These are phyloP conservation scores for Akanthomyces lecanii DNA, from an alignment of 2,329 filamentous ascomycete genomes.

Conservation along the genomic window DNA sequence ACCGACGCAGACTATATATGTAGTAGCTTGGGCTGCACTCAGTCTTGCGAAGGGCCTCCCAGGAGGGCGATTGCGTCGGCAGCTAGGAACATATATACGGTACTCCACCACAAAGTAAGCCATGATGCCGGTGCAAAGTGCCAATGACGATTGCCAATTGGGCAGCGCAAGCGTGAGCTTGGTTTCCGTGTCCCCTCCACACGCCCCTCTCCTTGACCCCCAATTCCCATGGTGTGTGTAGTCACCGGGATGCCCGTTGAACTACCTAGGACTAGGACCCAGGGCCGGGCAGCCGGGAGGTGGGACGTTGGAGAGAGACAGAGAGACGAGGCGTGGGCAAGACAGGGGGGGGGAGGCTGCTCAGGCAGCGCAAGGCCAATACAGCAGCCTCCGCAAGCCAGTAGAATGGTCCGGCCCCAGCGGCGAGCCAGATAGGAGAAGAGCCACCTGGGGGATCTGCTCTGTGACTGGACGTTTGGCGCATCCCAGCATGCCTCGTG, in stretches of 20 bases:
- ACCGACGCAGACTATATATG: constrained; percentile 17
- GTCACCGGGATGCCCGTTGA: constrained; percentile 4
- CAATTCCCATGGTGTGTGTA: not conserved
- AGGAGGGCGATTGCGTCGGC: constrained; percentile 6
- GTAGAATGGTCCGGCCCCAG: not conserved
- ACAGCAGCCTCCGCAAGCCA: not conserved
- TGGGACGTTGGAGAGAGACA: not conserved
- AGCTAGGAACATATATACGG: constrained; percentile 9
- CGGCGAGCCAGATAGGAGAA: constrained; percentile 4
- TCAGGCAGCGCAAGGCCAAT: not conserved
- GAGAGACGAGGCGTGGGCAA: not conserved
- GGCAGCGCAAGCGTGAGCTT: constrained; percentile 16
- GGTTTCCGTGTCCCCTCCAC: constrained; percentile 10
- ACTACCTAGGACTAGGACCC: not conserved
- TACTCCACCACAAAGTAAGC: constrained; percentile 16
- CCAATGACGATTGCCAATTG: constrained; percentile 14
- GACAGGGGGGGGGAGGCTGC: not conserved
- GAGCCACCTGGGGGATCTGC: not conserved
- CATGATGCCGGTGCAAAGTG: constrained; percentile 12
- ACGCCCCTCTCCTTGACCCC: constrained; percentile 4
- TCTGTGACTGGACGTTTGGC: constrained; percentile 5
- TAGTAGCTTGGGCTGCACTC: not conserved
- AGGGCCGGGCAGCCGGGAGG: constrained; percentile 14
- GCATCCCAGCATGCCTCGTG: constrained; percentile 14
- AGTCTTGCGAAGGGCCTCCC: not conserved